phyloP scores from a whole-genome alignment of 2,329 filamentous ascomycete species.

The Pseudogymnoascus sp. region DNA sequence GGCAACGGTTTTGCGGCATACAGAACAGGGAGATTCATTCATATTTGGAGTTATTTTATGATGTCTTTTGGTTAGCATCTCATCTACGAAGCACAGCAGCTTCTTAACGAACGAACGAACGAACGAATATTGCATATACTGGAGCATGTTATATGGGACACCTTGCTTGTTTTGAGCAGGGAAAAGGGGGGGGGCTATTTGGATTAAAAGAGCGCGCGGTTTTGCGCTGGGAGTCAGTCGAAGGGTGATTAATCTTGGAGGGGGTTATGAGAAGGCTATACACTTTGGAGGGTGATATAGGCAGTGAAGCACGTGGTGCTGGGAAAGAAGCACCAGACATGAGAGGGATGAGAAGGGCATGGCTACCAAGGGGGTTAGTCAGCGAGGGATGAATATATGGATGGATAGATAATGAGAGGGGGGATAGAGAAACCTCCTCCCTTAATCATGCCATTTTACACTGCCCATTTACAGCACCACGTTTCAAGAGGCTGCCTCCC shows the following conservation, averaged over 20 bases:
- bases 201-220: neutral
- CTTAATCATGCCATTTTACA: neutral
- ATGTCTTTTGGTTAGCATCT: neutral
- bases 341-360: neutral
- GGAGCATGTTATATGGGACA: neutral
- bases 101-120: neutral
- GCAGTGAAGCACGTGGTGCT: neutral
- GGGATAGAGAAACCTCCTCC: neutral
- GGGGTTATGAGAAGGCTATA: neutral
- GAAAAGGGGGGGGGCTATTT: neutral
- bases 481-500: neutral
- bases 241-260: neutral
- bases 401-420: neutral
- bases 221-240: neutral
- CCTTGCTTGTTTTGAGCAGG: neutral
- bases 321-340: neutral
- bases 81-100: neutral
- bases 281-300: neutral
- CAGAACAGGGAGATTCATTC: neutral
- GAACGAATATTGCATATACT: conserved; percentile 1
- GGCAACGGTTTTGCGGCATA: neutral
- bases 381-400: neutral
- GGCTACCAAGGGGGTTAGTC: neutral
- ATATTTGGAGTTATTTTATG: conserved; percentile 1
- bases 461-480: neutral